These are phyloP conservation scores for Macadamia tetraphylla DNA, from an alignment of 164 flowering plant species.

Conservation along the genomic window DNA sequence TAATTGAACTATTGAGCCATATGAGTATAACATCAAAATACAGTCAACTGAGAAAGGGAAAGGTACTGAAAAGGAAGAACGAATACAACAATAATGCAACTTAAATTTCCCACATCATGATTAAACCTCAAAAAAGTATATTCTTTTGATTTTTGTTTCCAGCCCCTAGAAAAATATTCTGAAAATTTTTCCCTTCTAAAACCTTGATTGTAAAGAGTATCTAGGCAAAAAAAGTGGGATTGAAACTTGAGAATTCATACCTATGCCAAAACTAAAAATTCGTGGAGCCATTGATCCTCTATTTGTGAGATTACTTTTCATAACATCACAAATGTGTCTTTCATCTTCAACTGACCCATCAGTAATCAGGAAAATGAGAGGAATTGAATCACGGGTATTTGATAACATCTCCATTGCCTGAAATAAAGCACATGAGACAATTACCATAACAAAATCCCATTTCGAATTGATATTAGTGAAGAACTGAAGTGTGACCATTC, in stretches of 20 bases:
- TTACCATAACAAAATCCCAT: not conserved
- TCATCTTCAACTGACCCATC: conserved; percentile 97
- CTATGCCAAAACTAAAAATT: conserved; percentile 85
- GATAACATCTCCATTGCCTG: conserved; percentile 87
- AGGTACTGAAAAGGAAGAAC: too few species aligned
- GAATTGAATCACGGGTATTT: conserved; percentile 36
- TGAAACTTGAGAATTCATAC: conserved; percentile 30
- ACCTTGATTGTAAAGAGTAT: not conserved
- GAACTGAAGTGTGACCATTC: not conserved
- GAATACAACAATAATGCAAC: too few species aligned
- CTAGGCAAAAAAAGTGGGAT: not conserved
- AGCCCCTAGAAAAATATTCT: too few species aligned
- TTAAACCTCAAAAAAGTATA: too few species aligned
- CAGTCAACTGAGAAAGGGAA: too few species aligned
- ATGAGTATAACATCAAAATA: too few species aligned
- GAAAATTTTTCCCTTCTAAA: too few species aligned
- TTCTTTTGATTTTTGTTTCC: too few species aligned
- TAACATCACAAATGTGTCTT: conserved; percentile 60
- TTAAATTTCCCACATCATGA: too few species aligned
- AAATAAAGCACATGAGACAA: conserved; percentile 6
- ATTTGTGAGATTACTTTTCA: conserved; percentile 36
- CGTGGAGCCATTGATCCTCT: conserved; percentile 51
- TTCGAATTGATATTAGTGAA: not conserved
- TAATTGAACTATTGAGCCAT: too few species aligned
- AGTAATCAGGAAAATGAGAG: conserved; percentile 72